phyloP scores from a whole-genome alignment of 345 rosid species.

The Eucalyptus guilfoylei region DNA sequence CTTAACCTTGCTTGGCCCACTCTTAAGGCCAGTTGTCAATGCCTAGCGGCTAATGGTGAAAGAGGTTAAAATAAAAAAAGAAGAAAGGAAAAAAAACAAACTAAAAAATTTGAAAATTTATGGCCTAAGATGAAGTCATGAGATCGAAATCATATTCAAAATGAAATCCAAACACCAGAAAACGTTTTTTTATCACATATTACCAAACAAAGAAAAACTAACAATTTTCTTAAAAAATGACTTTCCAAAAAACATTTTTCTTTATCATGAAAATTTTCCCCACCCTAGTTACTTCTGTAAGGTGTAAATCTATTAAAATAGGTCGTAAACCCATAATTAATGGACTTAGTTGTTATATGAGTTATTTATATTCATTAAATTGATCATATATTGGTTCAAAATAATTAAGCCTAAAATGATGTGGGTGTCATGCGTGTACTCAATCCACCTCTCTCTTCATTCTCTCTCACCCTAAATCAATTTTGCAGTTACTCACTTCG shows the following conservation, averaged over 20 bases:
- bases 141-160: too few relatives aligned
- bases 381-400: too few relatives aligned
- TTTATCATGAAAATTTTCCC: neutral
- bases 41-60: accelerated
- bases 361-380: too few relatives aligned
- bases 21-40: accelerated
- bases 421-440: accelerated
- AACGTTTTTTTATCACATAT: neutral
- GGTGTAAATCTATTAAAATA: accelerated
- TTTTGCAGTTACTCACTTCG: accelerated
- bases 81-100: too few relatives aligned
- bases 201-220: too few relatives aligned
- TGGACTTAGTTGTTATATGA: accelerated
- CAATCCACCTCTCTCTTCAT: neutral
- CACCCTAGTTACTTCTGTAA: neutral
- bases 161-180: accelerated
- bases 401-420: too few relatives aligned
- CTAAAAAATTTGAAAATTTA: too few relatives aligned
- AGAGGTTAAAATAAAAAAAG: neutral
- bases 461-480: accelerated
- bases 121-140: accelerated
- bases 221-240: too few relatives aligned
- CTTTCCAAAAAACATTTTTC: accelerated
- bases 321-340: accelerated
- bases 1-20: too few relatives aligned